Base-by-base conservation (phyloP, 108 stramenopile species). In the Discostella stelligeroides region DNA sequence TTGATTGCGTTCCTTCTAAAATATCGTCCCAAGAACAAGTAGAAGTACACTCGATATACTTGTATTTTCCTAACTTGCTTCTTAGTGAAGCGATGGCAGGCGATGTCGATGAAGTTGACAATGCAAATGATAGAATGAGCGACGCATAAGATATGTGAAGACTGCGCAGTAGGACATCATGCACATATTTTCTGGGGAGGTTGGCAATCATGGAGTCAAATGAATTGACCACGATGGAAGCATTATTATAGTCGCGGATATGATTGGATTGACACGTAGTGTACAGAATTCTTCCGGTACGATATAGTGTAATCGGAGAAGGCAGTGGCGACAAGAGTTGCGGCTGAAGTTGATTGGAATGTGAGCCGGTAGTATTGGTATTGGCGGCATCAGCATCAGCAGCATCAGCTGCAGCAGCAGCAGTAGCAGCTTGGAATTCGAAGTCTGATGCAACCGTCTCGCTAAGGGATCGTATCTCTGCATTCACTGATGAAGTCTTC, bases 201-300 rank as follows among this genome's bases (percentile, higher is more conserved):
- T 53, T 41, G 10, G 65, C 25, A 15, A 76, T 28, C 30, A 81
- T 28, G 20, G 27, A 2, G 13, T 72, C 75, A 46, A 81, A 76
- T 34, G 75, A 25, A 11, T 21, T 24, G 4, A 42, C 11, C 2
- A 39, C 1, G 43, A 25, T 10, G 24, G 6, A 5, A 7, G 17
- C 38, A 18, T 17, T 23, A 34, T n/a, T 37, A 27, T n/a, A 13
- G 27, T 29, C 49, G 14, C 40, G 45, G 14, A 15, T 23, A 29
- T 50, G 27, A 21, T 54, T 20, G 28, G 6, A 15, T 41, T 21
- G 38, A 29, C 34, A 34, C 34, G 34, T 58, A 21, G 78, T 24
- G 63, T 65, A 81, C 27, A 81, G 80, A 47, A 81, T 34, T 14
- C 75, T 56, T 14, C 80, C 80, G 28, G 75, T 76, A 25, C 80